Base-by-base conservation (phyloP, 805 yeast genomes). In the Starmerella vitae region DNA sequence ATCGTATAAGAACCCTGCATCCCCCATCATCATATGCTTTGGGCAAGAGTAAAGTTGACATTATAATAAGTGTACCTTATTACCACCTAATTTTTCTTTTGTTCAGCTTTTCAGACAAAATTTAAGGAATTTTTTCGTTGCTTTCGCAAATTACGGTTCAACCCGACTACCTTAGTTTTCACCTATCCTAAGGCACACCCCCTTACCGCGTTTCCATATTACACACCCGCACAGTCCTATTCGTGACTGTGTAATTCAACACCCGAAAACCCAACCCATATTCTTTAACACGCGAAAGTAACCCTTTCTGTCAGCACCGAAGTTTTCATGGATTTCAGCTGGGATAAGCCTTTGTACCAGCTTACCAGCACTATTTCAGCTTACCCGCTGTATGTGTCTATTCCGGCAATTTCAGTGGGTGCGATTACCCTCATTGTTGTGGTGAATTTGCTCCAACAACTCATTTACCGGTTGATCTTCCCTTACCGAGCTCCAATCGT, bases 401-500 rank as follows among this genome's bases (percentile, higher is more conserved):
- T 52, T 15, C 62, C 61, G 9, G 35, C 48, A 17, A 48, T 43
- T 2, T 15, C 49, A n/a, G 34, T 39, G 9, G 42, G 40, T 10
- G 17, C 17, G 2, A 22, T 54, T 12, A 45, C 45, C 15, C 40
- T 41, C 15, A 13, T 45, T 4, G 38, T 60, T 20, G 45, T 51
- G 8, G 30, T 53, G 34, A 64, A 62, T 42, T 55, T 54, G 20
- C 42, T 57, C 14, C 29, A 41, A 34, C 68, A 63, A 55, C 42
- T 59, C 15, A 42, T 57, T 18, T 54, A 58, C 41, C 39, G 47
- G 9, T 14, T 47, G 19, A 13, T 49, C 25, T 53, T 56, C 46
- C 64, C 64, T 9, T 93, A 84, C 61, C 68, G 94, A 40, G 94
- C 75, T 9, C 98, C 98, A 3, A 57, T 88, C 48, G 97, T 84